A percentile compares a stretch with the other conserved stretches of the same genome.
phyloP scores from a whole-genome alignment of 441 rosid genomes.

The Adansonia gregorii region DNA sequence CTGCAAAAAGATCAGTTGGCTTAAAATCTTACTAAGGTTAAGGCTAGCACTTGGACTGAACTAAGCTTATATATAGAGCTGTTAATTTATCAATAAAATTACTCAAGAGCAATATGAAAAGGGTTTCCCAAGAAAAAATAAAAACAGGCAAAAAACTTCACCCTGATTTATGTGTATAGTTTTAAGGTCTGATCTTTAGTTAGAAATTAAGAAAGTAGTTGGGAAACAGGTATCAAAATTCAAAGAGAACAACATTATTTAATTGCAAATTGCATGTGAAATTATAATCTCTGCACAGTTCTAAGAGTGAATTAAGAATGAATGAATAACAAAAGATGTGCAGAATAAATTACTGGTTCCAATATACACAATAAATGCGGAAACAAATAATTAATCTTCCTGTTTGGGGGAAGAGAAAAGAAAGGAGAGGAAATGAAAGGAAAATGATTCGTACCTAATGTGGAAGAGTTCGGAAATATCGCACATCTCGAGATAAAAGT shows the following conservation, averaged over 20 bases:
- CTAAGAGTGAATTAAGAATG: too few relatives aligned
- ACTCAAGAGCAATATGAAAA: neutral
- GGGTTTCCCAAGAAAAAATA: neutral
- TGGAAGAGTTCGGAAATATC: constrained; percentile 57
- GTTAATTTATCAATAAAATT: neutral
- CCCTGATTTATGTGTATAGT: neutral
- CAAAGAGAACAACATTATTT: neutral
- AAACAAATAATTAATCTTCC: neutral
- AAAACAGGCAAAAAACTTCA: neutral
- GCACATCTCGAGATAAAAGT: constrained; percentile 48
- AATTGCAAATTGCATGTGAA: neutral
- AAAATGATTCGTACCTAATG: constrained; percentile 37
- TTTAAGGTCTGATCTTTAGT: too few relatives aligned
- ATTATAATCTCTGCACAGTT: too few relatives aligned
- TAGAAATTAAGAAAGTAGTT: too few relatives aligned
- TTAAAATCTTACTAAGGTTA: neutral
- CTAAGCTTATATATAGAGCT: neutral
- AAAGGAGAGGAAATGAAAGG: neutral
- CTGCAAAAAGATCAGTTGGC: neutral
- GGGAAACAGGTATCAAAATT: too few relatives aligned
- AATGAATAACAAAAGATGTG: too few relatives aligned
- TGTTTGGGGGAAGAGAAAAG: neutral
- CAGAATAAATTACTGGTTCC: too few relatives aligned
- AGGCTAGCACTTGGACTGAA: neutral
- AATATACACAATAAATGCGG: too few relatives aligned